Evolutionary conservation across 768 basidiomycete species (phyloP).

Genomic region (Psilocybe cyanescens): DNA sequence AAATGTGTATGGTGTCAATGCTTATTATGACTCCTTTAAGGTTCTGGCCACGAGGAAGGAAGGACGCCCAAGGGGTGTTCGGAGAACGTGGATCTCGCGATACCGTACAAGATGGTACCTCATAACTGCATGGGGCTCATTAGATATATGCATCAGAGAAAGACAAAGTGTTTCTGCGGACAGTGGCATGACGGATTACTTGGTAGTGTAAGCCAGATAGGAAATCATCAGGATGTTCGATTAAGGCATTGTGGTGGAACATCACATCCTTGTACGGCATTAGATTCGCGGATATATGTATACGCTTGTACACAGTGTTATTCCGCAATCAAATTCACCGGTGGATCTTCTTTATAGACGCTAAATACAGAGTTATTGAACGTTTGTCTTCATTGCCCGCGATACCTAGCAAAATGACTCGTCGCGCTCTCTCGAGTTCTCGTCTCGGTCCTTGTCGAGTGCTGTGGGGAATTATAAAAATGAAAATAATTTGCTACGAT

Average conservation of each 20-base stretch:
- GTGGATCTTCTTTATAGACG: no score
- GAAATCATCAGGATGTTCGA: not conserved
- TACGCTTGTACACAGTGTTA: no score
- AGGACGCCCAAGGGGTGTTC: not conserved
- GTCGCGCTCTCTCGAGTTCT: not conserved
- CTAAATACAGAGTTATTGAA: no score
- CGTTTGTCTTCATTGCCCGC: no score
- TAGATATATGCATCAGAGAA: not conserved
- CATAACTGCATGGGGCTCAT: constrained; percentile 3
- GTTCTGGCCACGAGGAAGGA: constrained; percentile 7
- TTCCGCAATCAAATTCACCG: no score
- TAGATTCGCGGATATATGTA: no score
- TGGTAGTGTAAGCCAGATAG: not conserved
- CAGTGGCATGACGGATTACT: not conserved
- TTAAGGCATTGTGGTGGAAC: not conserved
- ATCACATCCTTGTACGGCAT: not conserved
- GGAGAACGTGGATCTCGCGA: constrained; percentile 10
- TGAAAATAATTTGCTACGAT: not conserved
- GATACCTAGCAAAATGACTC: no score
- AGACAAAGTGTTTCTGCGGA: not conserved
- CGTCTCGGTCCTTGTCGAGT: not conserved
- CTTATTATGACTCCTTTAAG: not conserved
- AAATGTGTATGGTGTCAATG: not conserved
- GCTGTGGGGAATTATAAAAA: not conserved
- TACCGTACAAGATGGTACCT: not conserved